Conservation (phyloP, 1,284 basidiomycete species). For the Sanguinoderma infundibulare region DNA sequence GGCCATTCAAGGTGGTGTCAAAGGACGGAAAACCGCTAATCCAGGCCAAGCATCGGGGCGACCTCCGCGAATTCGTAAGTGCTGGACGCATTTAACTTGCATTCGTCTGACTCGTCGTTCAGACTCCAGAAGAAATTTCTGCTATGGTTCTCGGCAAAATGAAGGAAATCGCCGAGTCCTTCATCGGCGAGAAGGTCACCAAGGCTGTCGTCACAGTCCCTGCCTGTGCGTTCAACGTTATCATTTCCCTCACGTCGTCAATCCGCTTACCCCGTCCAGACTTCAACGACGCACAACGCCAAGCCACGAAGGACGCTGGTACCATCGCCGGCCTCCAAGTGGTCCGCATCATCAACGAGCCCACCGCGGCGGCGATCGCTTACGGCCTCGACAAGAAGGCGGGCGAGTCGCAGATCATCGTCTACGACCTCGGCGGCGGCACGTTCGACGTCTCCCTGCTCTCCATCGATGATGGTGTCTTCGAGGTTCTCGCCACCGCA, state of each 20-base stretch:
- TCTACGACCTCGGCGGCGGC: constrained; percentile 89
- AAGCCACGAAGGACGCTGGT: constrained; percentile 98
- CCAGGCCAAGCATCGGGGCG: constrained; percentile 84
- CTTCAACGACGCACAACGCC: constrained; percentile 99
- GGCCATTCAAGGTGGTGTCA: constrained; percentile 79
- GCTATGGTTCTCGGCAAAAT: constrained; percentile 97
- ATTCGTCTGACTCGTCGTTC: not conserved
- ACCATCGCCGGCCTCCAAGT: constrained; percentile 95
- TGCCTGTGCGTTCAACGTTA: constrained; percentile 54
- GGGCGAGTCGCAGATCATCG: constrained; percentile 88
- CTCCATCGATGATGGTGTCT: constrained; percentile 97
- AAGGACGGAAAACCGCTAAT: constrained; percentile 88
- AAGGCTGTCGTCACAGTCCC: constrained; percentile 99
- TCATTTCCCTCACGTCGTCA: not conserved
- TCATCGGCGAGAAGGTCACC: constrained; percentile 95
- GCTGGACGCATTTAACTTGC: not conserved
- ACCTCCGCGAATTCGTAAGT: constrained; percentile 83
- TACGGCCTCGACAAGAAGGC: constrained; percentile 98
- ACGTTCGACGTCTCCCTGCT: constrained; percentile 93
- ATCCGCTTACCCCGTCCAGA: constrained; percentile 35
- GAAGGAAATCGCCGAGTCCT: constrained; percentile 99
- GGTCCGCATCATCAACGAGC: constrained; percentile 98
- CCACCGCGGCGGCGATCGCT: constrained; percentile 96
- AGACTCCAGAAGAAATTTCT: constrained; percentile 88
- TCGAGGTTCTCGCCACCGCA: constrained; percentile 96